These are phyloP conservation scores for Kazachstania sp. DNA, from an alignment of 1,139 yeast species.

Conservation along the genomic window DNA sequence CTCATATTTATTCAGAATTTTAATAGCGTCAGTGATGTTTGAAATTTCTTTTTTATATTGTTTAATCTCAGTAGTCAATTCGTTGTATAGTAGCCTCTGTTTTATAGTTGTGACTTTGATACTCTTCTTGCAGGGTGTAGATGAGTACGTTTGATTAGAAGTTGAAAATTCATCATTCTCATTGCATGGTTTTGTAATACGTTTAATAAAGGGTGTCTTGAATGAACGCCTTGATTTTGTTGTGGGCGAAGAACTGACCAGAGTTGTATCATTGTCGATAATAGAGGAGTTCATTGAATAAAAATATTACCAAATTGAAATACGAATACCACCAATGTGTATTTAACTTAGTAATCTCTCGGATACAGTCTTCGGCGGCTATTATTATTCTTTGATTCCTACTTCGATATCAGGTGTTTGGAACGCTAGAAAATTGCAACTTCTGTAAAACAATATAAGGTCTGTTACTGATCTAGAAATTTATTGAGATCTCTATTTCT, in stretches of 20 bases:
- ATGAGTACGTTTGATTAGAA: background rate
- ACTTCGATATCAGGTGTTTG: background rate
- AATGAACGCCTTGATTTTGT: background rate
- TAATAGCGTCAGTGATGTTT: constrained; percentile 33
- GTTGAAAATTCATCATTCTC: background rate
- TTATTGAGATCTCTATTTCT: too few relatives aligned
- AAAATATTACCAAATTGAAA: background rate
- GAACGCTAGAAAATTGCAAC: background rate
- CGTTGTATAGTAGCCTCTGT: background rate
- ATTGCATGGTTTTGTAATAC: background rate
- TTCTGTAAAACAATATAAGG: too few relatives aligned
- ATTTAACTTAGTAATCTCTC: too few relatives aligned
- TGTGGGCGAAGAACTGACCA: background rate
- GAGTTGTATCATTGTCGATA: background rate
- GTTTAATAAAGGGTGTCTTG: background rate
- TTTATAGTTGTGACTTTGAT: background rate
- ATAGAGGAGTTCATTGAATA: background rate
- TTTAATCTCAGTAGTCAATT: background rate
- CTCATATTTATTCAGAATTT: constrained; percentile 26
- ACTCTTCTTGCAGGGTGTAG: background rate
- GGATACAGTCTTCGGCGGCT: background rate
- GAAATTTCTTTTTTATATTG: constrained; percentile 21
- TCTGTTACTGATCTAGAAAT: too few relatives aligned
- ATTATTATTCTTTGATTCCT: background rate
- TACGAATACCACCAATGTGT: too few relatives aligned